Base-by-base conservation (phyloP, 176 grass and related monocot genomes). In the Oryza longistaminata region DNA sequence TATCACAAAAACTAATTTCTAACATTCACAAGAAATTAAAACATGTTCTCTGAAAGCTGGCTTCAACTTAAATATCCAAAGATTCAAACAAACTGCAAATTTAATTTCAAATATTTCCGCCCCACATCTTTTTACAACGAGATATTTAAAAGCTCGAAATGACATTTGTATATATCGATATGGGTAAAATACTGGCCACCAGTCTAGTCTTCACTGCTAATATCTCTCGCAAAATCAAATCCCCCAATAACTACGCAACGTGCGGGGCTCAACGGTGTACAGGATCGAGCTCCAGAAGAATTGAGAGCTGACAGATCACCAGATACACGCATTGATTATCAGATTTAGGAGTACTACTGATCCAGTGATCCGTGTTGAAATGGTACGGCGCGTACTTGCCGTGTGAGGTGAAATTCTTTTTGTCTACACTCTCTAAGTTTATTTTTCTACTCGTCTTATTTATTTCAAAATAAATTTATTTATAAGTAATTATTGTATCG, bases 231-330 rank as follows among this genome's bases (percentile, higher is more conserved):
- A 22, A 15, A 15, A 49, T 17, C 13, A 55, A 19, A 55, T 55
- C 19, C 4, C 24, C 12, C 58, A 1, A 19, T 69, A 27, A 66
- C 58, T 75, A 46, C 2, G 31, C 58, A 0, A 76, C 73, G 64
- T 84, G 64, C 44, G 9, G 33, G n/a, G 31, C 82, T 42, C 64
- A 68, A 68, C 44, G 19, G 82, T 52, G 53, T 72, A 39, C 8
- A 37, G 9, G 5, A 35, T 52, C 49, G 49, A 17, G 49, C 6
- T 52, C 15, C 15, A 16, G 9, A 52, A 39, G 27, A 25, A 7
- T 37, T 35, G 34, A 31, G 26, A 67, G 7, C 42, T 66, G 71
- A 75, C 73, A 84, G 73, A 45, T 84, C 4, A 15, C 4, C 49
- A 17, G 3, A 55, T 19, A 7, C 16, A 55, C 2, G 1, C 25